Percentiles rank a stretch among this genome's conserved stretches.
These are phyloP conservation scores for Eucalyptus curtisii DNA, from an alignment of 345 rosid genomes.

Conservation along the genomic window DNA sequence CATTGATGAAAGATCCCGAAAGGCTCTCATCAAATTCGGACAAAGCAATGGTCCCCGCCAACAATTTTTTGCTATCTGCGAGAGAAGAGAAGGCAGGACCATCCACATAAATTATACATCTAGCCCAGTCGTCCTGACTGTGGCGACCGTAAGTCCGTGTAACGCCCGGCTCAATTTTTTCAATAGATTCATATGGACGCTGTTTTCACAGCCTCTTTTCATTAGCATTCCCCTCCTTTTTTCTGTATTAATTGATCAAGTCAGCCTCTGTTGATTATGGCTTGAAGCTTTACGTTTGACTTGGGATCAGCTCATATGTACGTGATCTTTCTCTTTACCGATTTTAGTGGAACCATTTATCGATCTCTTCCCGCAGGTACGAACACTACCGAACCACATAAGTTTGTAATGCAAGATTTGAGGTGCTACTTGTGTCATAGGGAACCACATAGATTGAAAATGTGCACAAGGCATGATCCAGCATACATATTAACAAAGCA, in stretches of 20 bases:
- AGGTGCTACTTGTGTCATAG: not conserved
- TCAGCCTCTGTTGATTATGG: not conserved
- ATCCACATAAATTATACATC: not conserved
- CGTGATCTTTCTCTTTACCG: not conserved
- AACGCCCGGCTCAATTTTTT: not conserved
- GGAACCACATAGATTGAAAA: not conserved
- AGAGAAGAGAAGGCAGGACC: not conserved
- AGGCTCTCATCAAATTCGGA: not conserved
- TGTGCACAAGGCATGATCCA: not conserved
- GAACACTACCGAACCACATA: not conserved
- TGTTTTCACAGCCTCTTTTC: not conserved
- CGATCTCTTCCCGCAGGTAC: not conserved
- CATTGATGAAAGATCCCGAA: not conserved
- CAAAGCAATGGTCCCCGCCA: not conserved
- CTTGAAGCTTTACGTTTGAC: not conserved
- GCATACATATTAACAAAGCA: not conserved
- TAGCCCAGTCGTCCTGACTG: not conserved
- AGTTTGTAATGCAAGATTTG: not conserved
- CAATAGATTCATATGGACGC: not conserved
- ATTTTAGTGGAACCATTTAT: not conserved
- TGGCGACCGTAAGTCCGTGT: not conserved
- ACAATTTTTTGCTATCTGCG: not conserved
- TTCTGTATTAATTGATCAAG: not conserved
- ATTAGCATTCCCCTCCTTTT: not conserved
- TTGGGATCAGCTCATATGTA: not conserved